Evolutionary conservation across 768 basidiomycete genomes (phyloP).

Genomic region (Tricholoma bakamatsutake): DNA sequence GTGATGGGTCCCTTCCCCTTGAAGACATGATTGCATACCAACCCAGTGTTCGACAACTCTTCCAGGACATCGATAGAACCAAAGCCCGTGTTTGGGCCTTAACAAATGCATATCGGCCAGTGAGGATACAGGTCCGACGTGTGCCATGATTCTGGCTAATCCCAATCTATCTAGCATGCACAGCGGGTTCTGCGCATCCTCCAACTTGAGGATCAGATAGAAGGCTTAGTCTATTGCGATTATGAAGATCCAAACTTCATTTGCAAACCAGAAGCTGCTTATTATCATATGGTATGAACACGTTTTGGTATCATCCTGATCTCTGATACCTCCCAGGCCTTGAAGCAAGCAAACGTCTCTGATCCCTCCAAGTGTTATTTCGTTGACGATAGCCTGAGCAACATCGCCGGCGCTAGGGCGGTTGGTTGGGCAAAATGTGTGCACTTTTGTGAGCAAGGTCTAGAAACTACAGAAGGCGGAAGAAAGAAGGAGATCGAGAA

Average conservation of each 20-base stretch:
- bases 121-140: constrained; percentile 26
- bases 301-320: not conserved
- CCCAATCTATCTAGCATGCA: constrained; percentile 54
- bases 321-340: constrained; percentile 35
- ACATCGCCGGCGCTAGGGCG: constrained; percentile 59
- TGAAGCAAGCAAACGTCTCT: constrained; percentile 50
- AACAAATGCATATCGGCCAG: constrained; percentile 78
- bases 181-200: constrained; percentile 73
- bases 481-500: constrained; percentile 42
- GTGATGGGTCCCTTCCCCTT: constrained; percentile 78
- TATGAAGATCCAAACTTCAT: constrained; percentile 60
- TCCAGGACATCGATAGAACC: constrained; percentile 72
- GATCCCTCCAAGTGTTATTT: constrained; percentile 74
- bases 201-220: constrained; percentile 64
- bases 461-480: constrained; percentile 61
- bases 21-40: constrained; percentile 72
- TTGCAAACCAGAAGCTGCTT: constrained; percentile 79
- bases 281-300: constrained; percentile 49
- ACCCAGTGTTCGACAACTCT: constrained; percentile 53
- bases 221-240: constrained; percentile 75
- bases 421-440: constrained; percentile 71
- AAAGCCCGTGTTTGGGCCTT: constrained; percentile 81
- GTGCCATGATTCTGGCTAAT: not conserved
- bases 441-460: constrained; percentile 68
- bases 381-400: constrained; percentile 69